Conservation (phyloP, 1,139 yeast species). For the Torulaspora pretoriensis region DNA sequence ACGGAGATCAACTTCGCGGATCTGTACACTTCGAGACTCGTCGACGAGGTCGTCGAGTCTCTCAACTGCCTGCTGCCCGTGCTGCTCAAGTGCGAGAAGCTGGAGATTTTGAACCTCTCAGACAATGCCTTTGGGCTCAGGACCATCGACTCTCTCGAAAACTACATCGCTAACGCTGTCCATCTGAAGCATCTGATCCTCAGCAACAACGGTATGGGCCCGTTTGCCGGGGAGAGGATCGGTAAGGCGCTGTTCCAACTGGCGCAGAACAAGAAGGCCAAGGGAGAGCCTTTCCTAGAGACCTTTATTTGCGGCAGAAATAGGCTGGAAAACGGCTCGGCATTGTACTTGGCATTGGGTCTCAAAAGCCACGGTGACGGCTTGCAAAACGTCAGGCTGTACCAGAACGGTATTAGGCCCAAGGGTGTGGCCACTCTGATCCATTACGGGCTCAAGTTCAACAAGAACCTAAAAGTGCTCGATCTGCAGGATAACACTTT, state of each 20-base stretch:
- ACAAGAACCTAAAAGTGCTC: slow-evolving; percentile 58
- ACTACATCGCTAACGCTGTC: slow-evolving; percentile 67
- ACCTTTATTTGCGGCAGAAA: slow-evolving; percentile 95
- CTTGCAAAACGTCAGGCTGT: slow-evolving; percentile 70
- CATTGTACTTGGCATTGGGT: slow-evolving; percentile 69
- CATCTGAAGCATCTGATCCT: slow-evolving; percentile 80
- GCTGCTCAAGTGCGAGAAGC: slow-evolving; percentile 60
- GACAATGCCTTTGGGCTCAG: slow-evolving; percentile 97
- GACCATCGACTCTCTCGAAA: slow-evolving; percentile 84
- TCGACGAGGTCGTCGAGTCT: slow-evolving; percentile 89
- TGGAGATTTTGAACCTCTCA: slow-evolving; percentile 74
- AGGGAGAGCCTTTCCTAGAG: slow-evolving; percentile 47
- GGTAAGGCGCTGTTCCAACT: slow-evolving; percentile 78
- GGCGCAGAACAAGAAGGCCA: slow-evolving; percentile 56
- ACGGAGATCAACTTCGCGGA: slow-evolving; percentile 80
- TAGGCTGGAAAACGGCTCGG: slow-evolving; percentile 91
- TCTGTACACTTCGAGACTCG: slow-evolving; percentile 88
- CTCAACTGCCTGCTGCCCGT: slow-evolving; percentile 69
- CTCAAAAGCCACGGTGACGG: slow-evolving; percentile 64
- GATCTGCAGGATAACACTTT: slow-evolving; percentile 96
- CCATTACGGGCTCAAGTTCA: slow-evolving; percentile 62
- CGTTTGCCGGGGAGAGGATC: slow-evolving; percentile 91
- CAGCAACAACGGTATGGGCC: slow-evolving; percentile 96
- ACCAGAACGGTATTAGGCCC: slow-evolving; percentile 96
- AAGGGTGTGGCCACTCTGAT: slow-evolving; percentile 78